Evolutionary conservation across 2,329 filamentous ascomycete genomes (phyloP), one percentile per base, ranked within the genome.

Genomic region (Incumbomyces lentus): DNA sequence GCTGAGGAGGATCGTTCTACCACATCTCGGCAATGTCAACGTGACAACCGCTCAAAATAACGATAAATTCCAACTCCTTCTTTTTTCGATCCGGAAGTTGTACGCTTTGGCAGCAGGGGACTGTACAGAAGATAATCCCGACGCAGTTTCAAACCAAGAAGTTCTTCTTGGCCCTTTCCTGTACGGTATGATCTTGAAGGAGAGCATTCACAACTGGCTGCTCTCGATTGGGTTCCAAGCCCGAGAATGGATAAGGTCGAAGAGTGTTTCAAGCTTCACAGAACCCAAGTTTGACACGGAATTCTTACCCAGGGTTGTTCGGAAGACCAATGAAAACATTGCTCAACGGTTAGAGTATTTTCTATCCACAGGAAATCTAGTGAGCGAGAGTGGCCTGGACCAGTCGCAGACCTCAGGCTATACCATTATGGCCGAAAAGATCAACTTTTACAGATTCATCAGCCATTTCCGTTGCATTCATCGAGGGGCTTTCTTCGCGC

Each of bases 401-500:
- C 67, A 95, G 59, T 92, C 96, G 62, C 92, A 98, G 66, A 82
- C 84, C 0, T 92, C 90, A 11, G 92, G 92, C 52, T 98, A 94
- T 65, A 94, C 87, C 0, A 88, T 98, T 42, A 89, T 96, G 43
- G 92, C 92, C 2, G 92, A 98, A 64, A 96, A 96, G 74, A 90
- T 98, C 63, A 98, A 98, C 70, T 98, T 96, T 64, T 80, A 94
- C 60, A 86, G 92, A 59, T 98, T 96, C 70, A 94, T 98, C 69
- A 92, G 86, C 65, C 92, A 98, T 66, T 98, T 98, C 76, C 84
- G 92, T 56, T 95, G 95, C 88, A 87, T 98, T 48, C 92, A 98
- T 70, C 81, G 92, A 80, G 92, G 92, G 73, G 92, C 87, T 62
- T 98, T 98, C 76, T 98, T 98, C 64, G 92, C 92, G 2, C 86